Percentiles rank a stretch among this genome's conserved stretches.
Conservation (phyloP, 2,329 filamentous ascomycete genomes). For the Thielaviopsis ethacetica region DNA sequence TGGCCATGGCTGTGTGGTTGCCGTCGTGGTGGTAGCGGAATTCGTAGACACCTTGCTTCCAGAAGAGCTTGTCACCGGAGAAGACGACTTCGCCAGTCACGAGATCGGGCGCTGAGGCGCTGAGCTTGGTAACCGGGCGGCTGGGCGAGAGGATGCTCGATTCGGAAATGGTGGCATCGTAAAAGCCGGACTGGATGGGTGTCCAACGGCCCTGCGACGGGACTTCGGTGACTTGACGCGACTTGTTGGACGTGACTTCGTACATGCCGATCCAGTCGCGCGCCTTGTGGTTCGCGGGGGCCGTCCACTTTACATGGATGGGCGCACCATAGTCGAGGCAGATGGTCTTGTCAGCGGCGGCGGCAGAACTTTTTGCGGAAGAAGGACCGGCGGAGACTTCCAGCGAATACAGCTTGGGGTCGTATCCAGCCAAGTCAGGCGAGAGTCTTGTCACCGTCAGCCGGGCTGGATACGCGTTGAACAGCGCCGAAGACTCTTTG, state of each 20-base stretch:
- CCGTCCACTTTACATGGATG: slow-evolving; percentile 79
- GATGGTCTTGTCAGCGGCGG: slow-evolving; percentile 38
- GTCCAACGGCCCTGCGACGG: slow-evolving; percentile 82
- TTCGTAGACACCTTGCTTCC: slow-evolving; percentile 91
- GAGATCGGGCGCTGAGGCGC: slow-evolving; percentile 36
- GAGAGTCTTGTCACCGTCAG: slow-evolving; percentile 68
- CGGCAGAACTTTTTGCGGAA: slow-evolving; percentile 26
- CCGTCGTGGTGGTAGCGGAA: slow-evolving; percentile 94
- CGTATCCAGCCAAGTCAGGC: slow-evolving; percentile 62
- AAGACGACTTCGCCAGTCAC: slow-evolving; percentile 75
- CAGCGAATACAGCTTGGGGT: slow-evolving; percentile 67
- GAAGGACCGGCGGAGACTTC: slow-evolving; percentile 51
- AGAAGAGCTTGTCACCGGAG: slow-evolving; percentile 86
- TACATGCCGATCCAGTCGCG: slow-evolving; percentile 95
- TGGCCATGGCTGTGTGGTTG: slow-evolving; percentile 82
- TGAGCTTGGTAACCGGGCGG: slow-evolving; percentile 28
- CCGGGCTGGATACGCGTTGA: slow-evolving; percentile 77
- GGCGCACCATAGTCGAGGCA: slow-evolving; percentile 81
- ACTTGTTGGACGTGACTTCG: slow-evolving; percentile 86
- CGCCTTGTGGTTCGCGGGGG: slow-evolving; percentile 71
- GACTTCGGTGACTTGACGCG: slow-evolving; percentile 67
- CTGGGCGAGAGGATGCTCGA: slow-evolving; percentile 60
- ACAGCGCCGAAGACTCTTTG: slow-evolving; percentile 70
- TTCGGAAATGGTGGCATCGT: slow-evolving; percentile 60
- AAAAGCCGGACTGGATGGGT: slow-evolving; percentile 59